Percentiles rank a stretch among this genome's conserved stretches.
Evolutionary conservation across 2,329 filamentous ascomycete genomes (phyloP).

Genomic region (Blastomyces emzantsi): DNA sequence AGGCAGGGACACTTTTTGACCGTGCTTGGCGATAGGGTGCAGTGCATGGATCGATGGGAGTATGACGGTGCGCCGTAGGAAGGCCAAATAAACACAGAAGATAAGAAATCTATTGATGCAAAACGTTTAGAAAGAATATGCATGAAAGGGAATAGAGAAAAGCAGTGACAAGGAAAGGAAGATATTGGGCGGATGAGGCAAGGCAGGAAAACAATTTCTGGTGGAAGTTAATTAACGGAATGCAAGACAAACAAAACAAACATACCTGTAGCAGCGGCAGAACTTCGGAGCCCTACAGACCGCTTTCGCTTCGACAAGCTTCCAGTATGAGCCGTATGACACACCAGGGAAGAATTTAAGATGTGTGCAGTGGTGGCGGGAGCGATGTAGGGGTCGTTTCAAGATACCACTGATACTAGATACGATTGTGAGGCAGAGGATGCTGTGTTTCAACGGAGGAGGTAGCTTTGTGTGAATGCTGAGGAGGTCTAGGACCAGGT

Average conservation of each 20-base stretch:
- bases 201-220: not conserved
- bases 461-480: not conserved
- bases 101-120: not conserved
- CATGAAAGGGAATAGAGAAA: not conserved
- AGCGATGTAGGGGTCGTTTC: not conserved
- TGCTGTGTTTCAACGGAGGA: not conserved
- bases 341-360: not conserved
- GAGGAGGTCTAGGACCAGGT: not conserved
- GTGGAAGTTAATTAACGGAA: constrained; percentile 1
- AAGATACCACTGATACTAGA: not conserved
- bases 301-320: not conserved
- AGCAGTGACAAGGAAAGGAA: not conserved
- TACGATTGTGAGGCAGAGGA: not conserved
- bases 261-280: not conserved
- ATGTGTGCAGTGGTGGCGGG: not conserved
- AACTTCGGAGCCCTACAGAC: not conserved
- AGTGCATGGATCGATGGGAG: not conserved
- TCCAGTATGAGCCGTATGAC: not conserved
- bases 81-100: not conserved
- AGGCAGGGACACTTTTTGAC: not conserved
- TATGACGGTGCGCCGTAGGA: not conserved
- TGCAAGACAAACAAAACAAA: constrained; percentile 6
- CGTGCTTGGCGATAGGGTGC: not conserved
- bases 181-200: not conserved
- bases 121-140: not conserved